Percentiles rank a stretch among this genome's conserved stretches.
Conservation (phyloP, 495 filamentous ascomycete species). For the Trichoderma gamsii region DNA sequence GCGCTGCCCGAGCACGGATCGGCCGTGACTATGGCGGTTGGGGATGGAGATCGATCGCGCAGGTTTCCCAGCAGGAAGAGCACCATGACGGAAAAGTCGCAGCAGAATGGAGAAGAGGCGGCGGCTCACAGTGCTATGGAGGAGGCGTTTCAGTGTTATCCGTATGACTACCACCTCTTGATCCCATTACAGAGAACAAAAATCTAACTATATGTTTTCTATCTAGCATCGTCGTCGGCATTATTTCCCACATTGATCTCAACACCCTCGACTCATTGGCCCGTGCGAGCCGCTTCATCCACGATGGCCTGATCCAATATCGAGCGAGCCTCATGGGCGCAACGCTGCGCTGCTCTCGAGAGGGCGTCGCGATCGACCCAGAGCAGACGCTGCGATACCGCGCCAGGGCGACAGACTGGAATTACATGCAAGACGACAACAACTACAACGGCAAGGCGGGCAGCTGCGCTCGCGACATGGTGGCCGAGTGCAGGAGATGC, state of each 20-base stretch:
- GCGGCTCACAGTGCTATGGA: slow-evolving; percentile 65
- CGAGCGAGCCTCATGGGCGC: slow-evolving; percentile 62
- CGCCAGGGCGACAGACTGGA: slow-evolving; percentile 45
- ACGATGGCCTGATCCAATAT: slow-evolving; percentile 67
- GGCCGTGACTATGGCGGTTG: slow-evolving; percentile 16
- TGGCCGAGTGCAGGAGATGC: slow-evolving; percentile 73
- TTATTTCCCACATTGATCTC: slow-evolving; percentile 70
- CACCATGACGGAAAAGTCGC: slow-evolving; percentile 22
- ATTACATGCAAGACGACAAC: slow-evolving; percentile 41
- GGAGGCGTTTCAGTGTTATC: slow-evolving; percentile 79
- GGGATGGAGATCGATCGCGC: slow-evolving; percentile 17
- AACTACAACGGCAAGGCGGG: slow-evolving; percentile 56
- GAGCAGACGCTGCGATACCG: slow-evolving; percentile 45
- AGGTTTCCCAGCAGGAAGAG: slow-evolving; percentile 13
- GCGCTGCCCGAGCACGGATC: slow-evolving; percentile 18
- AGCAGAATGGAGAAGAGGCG: slow-evolving; percentile 41
- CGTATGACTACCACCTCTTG: slow-evolving; percentile 49
- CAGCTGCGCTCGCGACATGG: slow-evolving; percentile 77
- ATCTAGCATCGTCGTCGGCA: slow-evolving; percentile 64
- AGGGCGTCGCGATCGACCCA: slow-evolving; percentile 44
- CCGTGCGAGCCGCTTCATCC: slow-evolving; percentile 71
- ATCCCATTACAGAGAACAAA: slow-evolving; percentile 12
- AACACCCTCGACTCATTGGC: slow-evolving; percentile 79
- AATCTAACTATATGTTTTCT: background rate
- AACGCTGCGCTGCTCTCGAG: slow-evolving; percentile 73